Evolutionary conservation across 2,329 filamentous ascomycete species (phyloP).

Genomic region (Podosphaera aphanis): DNA sequence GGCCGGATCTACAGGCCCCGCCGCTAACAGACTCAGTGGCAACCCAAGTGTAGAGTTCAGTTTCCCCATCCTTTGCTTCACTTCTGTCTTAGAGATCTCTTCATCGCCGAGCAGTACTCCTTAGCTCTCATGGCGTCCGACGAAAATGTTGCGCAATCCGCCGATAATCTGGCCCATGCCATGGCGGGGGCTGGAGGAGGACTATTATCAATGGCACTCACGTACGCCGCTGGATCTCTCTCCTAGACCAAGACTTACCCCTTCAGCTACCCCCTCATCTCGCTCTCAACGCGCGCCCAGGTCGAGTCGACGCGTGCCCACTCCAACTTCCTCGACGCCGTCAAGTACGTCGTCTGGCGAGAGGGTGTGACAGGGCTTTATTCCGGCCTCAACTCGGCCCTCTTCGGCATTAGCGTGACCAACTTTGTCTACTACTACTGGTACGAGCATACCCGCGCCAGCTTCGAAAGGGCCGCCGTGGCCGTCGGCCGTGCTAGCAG

Average conservation of each 20-base stretch:
- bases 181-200: conserved; percentile 83
- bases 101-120: too few relatives aligned
- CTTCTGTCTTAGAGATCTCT: too few relatives aligned
- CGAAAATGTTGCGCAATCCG: conserved; percentile 29
- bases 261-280: conserved; percentile 75
- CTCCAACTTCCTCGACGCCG: conserved; percentile 60
- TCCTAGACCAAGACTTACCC: conserved; percentile 2
- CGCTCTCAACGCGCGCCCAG: conserved; percentile 87
- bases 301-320: conserved; percentile 89
- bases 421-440: conserved; percentile 99
- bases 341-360: conserved; percentile 68
- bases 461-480: conserved; percentile 58
- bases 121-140: not conserved
- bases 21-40: too few relatives aligned
- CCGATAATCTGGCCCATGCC: conserved; percentile 91
- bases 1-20: too few relatives aligned
- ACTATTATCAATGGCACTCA: conserved; percentile 84
- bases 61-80: too few relatives aligned
- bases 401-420: conserved; percentile 94
- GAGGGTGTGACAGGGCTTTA: conserved; percentile 81
- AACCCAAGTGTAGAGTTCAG: too few relatives aligned
- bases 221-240: conserved; percentile 28
- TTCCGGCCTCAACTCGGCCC: conserved; percentile 72
- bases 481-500: conserved; percentile 49
- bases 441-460: conserved; percentile 90